Evolutionary conservation across 257 asterid genomes (phyloP).

Genomic region (Jacaranda copaia): DNA sequence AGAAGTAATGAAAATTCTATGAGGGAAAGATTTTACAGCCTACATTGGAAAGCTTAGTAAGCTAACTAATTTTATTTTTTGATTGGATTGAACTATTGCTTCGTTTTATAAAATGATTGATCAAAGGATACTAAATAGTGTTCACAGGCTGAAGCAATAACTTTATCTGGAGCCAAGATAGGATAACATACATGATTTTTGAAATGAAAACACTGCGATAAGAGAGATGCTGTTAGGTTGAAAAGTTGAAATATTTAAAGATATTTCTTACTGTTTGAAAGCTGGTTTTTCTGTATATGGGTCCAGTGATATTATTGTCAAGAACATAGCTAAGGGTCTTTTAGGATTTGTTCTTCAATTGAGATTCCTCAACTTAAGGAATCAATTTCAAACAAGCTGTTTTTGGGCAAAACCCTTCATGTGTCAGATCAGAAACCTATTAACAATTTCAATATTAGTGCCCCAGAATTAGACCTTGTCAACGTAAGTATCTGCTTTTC

Average conservation of each 20-base stretch:
- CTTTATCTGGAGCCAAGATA: neutral
- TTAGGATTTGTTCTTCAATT: constrained; percentile 47
- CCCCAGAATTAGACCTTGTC: constrained; percentile 48
- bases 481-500: constrained; percentile 48
- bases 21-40: constrained; percentile 18
- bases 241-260: constrained; percentile 40
- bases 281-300: constrained; percentile 56
- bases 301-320: constrained; percentile 42
- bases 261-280: constrained; percentile 69
- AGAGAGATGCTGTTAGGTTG: constrained; percentile 31
- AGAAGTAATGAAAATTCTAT: constrained; percentile 36
- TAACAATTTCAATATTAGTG: constrained; percentile 30
- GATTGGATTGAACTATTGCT: neutral
- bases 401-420: constrained; percentile 51
- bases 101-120: neutral
- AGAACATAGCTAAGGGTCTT: constrained; percentile 43
- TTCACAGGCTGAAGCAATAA: neutral
- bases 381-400: constrained; percentile 51
- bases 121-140: neutral
- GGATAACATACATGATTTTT: neutral
- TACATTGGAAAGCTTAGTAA: no score
- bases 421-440: constrained; percentile 36
- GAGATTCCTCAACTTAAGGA: constrained; percentile 51
- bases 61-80: neutral
- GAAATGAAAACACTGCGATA: neutral